Percentiles rank a stretch among this genome's conserved stretches.
phyloP scores from a whole-genome alignment of 768 basidiomycete genomes.

The Lanmaoa rubissima region DNA sequence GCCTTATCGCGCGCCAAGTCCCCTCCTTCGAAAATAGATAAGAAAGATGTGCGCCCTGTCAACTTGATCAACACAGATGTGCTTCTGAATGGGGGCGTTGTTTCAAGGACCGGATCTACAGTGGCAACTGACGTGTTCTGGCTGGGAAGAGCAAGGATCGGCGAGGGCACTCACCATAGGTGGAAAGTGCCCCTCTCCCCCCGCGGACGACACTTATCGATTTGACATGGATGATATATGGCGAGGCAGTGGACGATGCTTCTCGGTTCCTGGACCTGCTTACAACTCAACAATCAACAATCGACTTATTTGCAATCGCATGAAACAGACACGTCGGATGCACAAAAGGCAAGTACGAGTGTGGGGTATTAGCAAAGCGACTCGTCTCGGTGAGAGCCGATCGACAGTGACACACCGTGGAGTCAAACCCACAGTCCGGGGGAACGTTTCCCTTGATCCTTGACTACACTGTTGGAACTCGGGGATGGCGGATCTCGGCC shows the following conservation, averaged over 20 bases:
- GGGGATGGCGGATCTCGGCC: not conserved
- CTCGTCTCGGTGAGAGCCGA: not conserved
- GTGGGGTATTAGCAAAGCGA: slow-evolving; percentile 4
- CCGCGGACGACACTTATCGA: slow-evolving; percentile 1
- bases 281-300: not conserved
- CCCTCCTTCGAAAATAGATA: not conserved
- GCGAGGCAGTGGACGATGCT: not conserved
- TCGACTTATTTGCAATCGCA: not conserved
- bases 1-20: not conserved
- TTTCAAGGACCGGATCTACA: not conserved
- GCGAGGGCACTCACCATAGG: not conserved
- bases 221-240: not conserved
- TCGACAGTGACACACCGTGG: slow-evolving; percentile 4
- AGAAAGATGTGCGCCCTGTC: not conserved
- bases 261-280: slow-evolving; percentile 7
- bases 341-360: not conserved
- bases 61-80: not conserved
- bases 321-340: not conserved
- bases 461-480: too few species aligned
- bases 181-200: not conserved
- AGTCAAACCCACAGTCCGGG: not conserved
- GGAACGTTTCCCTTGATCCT: not conserved
- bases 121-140: not conserved
- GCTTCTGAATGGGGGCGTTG: not conserved
- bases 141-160: not conserved